These are phyloP conservation scores for Solanum ossicruentum DNA, from an alignment of 257 asterid species.

Conservation along the genomic window DNA sequence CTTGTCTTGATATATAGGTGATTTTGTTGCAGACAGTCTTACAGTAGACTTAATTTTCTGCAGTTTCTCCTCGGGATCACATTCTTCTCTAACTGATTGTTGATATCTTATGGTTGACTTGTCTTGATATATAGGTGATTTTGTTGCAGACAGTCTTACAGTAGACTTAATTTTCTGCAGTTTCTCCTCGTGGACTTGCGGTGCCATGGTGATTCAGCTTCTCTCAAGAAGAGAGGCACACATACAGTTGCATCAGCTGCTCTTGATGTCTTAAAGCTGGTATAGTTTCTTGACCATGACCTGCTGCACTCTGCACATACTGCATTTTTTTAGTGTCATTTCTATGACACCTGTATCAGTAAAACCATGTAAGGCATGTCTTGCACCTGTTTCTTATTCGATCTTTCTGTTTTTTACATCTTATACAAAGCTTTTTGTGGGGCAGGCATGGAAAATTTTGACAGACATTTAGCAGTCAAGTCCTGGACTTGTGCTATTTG, in stretches of 20 bases:
- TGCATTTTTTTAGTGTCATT: background rate
- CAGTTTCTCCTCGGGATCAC: conserved; percentile 69
- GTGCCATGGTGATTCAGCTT: conserved; percentile 95
- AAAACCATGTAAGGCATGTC: background rate
- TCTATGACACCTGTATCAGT: background rate
- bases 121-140: background rate
- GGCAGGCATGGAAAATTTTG: background rate
- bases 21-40: conserved; percentile 5
- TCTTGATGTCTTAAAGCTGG: conserved; percentile 89
- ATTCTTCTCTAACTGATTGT: background rate
- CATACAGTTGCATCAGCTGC: conserved; percentile 93
- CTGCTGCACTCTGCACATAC: background rate
- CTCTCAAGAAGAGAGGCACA: conserved; percentile 66
- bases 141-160: conserved; percentile 12
- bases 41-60: conserved; percentile 19
- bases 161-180: conserved; percentile 35
- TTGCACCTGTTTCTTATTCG: background rate
- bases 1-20: background rate
- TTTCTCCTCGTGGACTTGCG: conserved; percentile 97
- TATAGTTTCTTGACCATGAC: conserved; percentile 9
- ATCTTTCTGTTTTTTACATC: background rate
- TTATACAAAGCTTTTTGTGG: background rate
- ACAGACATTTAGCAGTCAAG: background rate
- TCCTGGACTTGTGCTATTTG: background rate
- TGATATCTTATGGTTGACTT: background rate